Percentiles rank a stretch among this genome's conserved stretches.
These are phyloP conservation scores for Cyclotella distinguenda DNA, from an alignment of 108 stramenopile species.

Conservation along the genomic window DNA sequence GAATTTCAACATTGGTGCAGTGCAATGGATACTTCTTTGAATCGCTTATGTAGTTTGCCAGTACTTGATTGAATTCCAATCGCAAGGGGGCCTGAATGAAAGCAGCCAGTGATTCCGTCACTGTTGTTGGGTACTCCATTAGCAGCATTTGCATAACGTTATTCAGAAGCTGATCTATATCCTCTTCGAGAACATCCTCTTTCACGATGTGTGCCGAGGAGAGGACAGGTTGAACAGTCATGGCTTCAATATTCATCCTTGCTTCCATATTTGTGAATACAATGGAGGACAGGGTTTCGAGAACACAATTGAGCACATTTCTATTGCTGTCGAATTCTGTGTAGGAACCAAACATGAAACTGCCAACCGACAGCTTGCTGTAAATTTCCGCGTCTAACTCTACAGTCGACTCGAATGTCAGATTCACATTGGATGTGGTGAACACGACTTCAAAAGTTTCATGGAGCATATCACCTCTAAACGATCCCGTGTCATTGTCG, in stretches of 20 bases:
- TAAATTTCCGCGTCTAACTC: constrained; percentile 41
- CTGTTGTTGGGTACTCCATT: constrained; percentile 51
- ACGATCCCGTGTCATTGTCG: constrained; percentile 14
- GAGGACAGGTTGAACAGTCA: constrained; percentile 18
- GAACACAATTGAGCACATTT: constrained; percentile 32
- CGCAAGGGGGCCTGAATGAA: constrained; percentile 40
- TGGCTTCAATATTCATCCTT: constrained; percentile 27
- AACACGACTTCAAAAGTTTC: constrained; percentile 59
- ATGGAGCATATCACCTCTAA: constrained; percentile 36
- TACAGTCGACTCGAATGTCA: constrained; percentile 14
- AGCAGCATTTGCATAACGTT: constrained; percentile 50
- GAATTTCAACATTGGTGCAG: constrained; percentile 40
- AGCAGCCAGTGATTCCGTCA: constrained; percentile 44
- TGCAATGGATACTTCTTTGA: constrained; percentile 43
- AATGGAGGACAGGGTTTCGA: constrained; percentile 32
- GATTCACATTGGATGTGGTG: constrained; percentile 42
- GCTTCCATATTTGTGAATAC: constrained; percentile 27
- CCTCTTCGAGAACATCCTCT: constrained; percentile 41
- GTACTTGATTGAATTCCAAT: constrained; percentile 25
- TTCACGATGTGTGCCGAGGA: not conserved
- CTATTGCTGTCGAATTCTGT: constrained; percentile 32
- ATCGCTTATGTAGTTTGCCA: constrained; percentile 33
- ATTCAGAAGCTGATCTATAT: constrained; percentile 59
- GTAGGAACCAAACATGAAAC: constrained; percentile 50
- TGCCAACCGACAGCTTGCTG: constrained; percentile 44